Percentiles rank a stretch among this genome's conserved stretches.
Conservation (phyloP, 2,329 filamentous ascomycete species). For the Beauveria bassiana region DNA sequence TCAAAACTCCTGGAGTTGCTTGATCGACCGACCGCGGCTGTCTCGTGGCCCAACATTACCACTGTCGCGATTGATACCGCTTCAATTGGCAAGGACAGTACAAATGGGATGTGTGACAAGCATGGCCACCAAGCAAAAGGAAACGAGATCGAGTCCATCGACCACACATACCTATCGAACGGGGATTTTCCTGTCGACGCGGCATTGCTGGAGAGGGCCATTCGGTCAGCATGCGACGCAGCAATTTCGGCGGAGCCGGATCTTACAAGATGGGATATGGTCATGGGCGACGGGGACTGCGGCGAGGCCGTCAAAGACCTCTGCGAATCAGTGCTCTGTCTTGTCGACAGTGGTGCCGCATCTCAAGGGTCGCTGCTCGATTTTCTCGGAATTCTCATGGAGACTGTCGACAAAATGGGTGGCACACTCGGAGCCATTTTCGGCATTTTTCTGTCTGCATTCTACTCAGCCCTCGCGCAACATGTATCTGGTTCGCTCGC, state of each 20-base stretch:
- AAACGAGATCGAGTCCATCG: not conserved
- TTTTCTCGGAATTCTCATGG: constrained; percentile 40
- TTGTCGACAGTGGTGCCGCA: constrained; percentile 32
- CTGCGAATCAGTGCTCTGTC: constrained; percentile 39
- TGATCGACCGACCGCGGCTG: not conserved
- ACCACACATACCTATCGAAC: constrained; percentile 29
- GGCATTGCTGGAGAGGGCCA: constrained; percentile 41
- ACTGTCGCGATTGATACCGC: no score
- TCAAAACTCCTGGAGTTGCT: constrained; percentile 16
- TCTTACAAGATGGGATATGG: constrained; percentile 53
- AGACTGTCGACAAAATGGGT: constrained; percentile 50
- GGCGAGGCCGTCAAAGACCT: constrained; percentile 53
- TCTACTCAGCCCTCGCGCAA: constrained; percentile 33
- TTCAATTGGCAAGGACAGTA: not conserved
- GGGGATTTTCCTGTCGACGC: constrained; percentile 45
- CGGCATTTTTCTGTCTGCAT: constrained; percentile 46
- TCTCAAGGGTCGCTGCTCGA: constrained; percentile 35
- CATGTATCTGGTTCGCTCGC: constrained; percentile 20
- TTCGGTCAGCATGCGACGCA: constrained; percentile 44
- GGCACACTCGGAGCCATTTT: constrained; percentile 44
- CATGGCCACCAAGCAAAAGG: no score
- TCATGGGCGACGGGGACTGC: constrained; percentile 60
- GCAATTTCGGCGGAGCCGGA: constrained; percentile 53
- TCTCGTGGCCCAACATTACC: not conserved
- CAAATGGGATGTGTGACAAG: not conserved